Evolutionary conservation across 2,329 filamentous ascomycete genomes (phyloP).

Genomic region (Cytospora piceicola): DNA sequence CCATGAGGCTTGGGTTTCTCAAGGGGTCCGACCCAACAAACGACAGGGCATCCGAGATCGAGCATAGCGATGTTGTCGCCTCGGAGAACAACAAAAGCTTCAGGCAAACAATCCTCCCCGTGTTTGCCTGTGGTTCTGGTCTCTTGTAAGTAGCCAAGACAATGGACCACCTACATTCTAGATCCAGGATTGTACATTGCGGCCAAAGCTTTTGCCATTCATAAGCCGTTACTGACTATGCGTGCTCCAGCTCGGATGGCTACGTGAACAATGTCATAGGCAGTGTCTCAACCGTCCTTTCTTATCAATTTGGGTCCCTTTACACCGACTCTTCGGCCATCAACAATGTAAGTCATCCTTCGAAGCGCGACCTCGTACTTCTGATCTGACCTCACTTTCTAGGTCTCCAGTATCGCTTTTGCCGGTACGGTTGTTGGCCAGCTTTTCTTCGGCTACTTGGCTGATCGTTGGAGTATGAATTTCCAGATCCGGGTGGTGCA

Average conservation of each 20-base stretch:
- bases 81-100: slow-evolving; percentile 16
- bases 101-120: slow-evolving; percentile 55
- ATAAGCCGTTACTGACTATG: background rate
- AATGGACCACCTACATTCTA: no score
- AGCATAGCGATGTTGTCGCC: slow-evolving; percentile 10
- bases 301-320: slow-evolving; percentile 66
- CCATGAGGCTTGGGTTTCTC: slow-evolving; percentile 27
- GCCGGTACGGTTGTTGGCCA: slow-evolving; percentile 84
- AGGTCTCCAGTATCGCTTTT: slow-evolving; percentile 77
- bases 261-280: slow-evolving; percentile 94
- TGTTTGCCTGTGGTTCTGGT: slow-evolving; percentile 86
- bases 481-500: background rate
- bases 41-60: slow-evolving; percentile 14
- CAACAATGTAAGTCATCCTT: slow-evolving; percentile 56
- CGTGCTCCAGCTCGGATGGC: slow-evolving; percentile 65
- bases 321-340: slow-evolving; percentile 72
- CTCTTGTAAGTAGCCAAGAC: slow-evolving; percentile 57
- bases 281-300: slow-evolving; percentile 79
- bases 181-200: no score
- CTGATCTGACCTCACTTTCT: background rate
- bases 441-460: slow-evolving; percentile 77
- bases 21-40: slow-evolving; percentile 23
- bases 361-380: background rate
- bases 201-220: background rate
- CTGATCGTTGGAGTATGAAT: slow-evolving; percentile 72